These are phyloP conservation scores for Carallia brachiata DNA, from an alignment of 345 rosid species.

Conservation along the genomic window DNA sequence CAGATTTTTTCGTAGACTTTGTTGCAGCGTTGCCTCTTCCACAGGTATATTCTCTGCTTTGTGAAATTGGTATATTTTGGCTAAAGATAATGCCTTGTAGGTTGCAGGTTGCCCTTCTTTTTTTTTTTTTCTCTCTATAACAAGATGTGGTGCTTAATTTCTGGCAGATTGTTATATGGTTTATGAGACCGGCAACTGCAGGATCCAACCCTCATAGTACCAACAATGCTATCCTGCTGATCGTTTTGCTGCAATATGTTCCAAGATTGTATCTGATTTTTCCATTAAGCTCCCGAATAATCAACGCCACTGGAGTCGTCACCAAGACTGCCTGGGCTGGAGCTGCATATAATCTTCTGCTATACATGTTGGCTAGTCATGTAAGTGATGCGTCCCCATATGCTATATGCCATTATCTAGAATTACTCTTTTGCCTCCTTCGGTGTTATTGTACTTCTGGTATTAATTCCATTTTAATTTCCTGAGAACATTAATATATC, in stretches of 20 bases:
- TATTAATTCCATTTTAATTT: not conserved
- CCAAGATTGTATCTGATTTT: conserved; percentile 75
- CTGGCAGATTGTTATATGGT: conserved; percentile 82
- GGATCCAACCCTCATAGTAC: conserved; percentile 65
- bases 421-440: not conserved
- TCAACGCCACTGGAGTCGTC: conserved; percentile 71
- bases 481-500: not conserved
- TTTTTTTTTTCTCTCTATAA: not conserved
- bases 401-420: not conserved
- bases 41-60: conserved; percentile 42
- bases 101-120: not conserved
- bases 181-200: conserved; percentile 61
- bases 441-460: not conserved
- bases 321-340: conserved; percentile 95
- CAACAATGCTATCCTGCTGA: conserved; percentile 68
- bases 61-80: not conserved
- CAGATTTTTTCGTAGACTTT: conserved; percentile 70
- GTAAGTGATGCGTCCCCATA: conserved; percentile 37
- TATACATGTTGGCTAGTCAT: conserved; percentile 88
- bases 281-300: conserved; percentile 65
- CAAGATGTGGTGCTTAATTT: conserved; percentile 2
- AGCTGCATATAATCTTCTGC: conserved; percentile 82
- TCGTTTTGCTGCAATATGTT: conserved; percentile 75
- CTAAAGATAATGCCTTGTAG: not conserved
- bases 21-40: conserved; percentile 77